Base-by-base conservation (phyloP, 192 early-diverging fungal species). In the Phycomyces nitens region DNA sequence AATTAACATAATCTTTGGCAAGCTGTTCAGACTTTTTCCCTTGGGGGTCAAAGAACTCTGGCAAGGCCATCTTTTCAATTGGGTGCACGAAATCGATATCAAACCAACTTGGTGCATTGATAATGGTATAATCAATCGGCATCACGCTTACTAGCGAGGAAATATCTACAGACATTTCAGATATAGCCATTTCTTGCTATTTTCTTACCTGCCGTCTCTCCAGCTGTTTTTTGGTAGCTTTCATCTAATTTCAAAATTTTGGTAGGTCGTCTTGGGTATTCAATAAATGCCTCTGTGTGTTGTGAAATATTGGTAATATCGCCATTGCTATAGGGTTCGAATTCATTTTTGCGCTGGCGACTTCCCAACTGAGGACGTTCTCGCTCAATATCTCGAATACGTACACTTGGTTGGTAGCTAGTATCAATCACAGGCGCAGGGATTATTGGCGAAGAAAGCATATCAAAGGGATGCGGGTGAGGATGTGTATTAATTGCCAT, bases 31-130 rank as follows among this genome's bases (percentile, higher is more conserved):
- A 94, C 55, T 82, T 86, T 67, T 89, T 87, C 80, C 93, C 92
- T 71, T 88, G 87, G 60, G 81, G 79, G 71, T 89, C 91, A 79
- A 97, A 97, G 66, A 96, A 97, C 77, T 99, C 95, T 21, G 95
- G 94, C 21, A 97, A 76, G 6, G 88, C 89, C 29, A 82, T 81
- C 23, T 84, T 78, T 73, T 99, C 97, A 57, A 92, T 90, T 44
- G 88, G 86, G 70, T 96, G 84, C 39, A 97, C 86, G 14, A 64
- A 64, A 10, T 73, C 47, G 53, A 93, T 74, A 61, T 85, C 79
- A 70, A 96, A 97, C 97, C 97, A 99, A 0, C 90, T 85, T 0
- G 94, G 67, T 23, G 22, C 18, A 0, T 71, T 68, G 91, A 98
- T 24, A 85, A 87, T 42, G 88, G 93, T 21, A 90, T 82, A 23